A percentile compares a stretch with the other conserved stretches of the same genome.
These are phyloP conservation scores for Sarocladium strictum DNA, from an alignment of 2,329 filamentous ascomycete species.

Conservation along the genomic window DNA sequence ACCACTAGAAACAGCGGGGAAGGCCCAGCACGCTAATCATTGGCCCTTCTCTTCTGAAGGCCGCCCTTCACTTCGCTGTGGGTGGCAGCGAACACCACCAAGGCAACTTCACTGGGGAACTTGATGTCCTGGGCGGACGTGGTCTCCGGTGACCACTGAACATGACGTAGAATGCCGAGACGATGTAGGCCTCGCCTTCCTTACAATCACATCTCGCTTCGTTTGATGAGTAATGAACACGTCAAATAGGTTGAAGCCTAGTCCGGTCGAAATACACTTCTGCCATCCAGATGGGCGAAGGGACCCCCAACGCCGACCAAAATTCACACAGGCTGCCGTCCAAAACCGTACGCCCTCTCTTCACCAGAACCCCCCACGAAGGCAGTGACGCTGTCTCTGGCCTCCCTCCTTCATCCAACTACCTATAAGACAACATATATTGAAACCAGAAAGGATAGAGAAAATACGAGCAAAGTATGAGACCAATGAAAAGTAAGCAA, in stretches of 20 bases:
- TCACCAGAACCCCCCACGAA: neutral
- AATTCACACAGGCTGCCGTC: neutral
- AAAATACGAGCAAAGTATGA: constrained; percentile 4
- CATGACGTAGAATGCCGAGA: too few relatives aligned
- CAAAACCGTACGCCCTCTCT: neutral
- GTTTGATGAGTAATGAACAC: neutral
- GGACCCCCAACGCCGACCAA: neutral
- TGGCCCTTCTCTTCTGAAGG: too few relatives aligned
- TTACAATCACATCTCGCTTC: too few relatives aligned
- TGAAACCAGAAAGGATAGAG: neutral
- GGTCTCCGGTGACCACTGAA: too few relatives aligned
- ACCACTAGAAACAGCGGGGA: neutral
- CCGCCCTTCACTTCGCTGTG: too few relatives aligned
- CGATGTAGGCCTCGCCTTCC: neutral
- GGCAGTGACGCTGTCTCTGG: neutral
- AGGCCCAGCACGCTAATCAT: neutral
- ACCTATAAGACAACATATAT: neutral
- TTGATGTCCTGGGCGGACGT: too few relatives aligned
- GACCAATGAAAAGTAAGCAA: constrained; percentile 1
- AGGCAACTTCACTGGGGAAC: too few relatives aligned
- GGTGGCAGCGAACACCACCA: too few relatives aligned
- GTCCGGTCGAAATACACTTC: constrained; percentile 1
- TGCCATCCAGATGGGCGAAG: neutral
- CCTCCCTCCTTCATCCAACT: neutral
- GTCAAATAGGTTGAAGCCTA: constrained; percentile 1